Evolutionary conservation across 1,284 basidiomycete species (phyloP).

Genomic region (Porodaedalea pini): DNA sequence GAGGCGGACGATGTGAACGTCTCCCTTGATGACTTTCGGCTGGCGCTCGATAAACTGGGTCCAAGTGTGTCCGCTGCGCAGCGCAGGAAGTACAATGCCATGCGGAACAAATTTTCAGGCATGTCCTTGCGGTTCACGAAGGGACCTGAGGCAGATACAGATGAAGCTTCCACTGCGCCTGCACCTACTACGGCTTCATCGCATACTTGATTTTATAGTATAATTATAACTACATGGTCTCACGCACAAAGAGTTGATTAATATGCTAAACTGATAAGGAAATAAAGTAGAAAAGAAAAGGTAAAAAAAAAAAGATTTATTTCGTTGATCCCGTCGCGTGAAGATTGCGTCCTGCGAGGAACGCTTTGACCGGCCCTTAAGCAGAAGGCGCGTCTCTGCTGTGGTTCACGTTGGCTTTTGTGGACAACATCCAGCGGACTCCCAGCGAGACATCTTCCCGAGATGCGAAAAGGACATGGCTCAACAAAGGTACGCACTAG

Average conservation of each 20-base stretch:
- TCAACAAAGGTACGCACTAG: constrained; percentile 41
- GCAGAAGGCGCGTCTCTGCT: neutral
- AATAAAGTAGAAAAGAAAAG: neutral
- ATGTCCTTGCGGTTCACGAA: constrained; percentile 45
- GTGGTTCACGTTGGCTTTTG: constrained; percentile 22
- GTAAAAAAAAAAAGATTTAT: too few species aligned
- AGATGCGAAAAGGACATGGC: constrained; percentile 23
- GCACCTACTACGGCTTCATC: neutral
- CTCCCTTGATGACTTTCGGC: constrained; percentile 60
- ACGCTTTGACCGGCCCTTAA: constrained; percentile 30
- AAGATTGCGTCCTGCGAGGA: constrained; percentile 20
- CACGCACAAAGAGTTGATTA: too few species aligned
- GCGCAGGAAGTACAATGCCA: constrained; percentile 75
- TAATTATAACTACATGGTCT: neutral
- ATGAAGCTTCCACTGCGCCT: constrained; percentile 19
- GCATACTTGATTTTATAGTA: neutral
- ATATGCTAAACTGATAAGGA: too few species aligned
- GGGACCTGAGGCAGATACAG: constrained; percentile 31
- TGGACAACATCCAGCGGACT: constrained; percentile 28
- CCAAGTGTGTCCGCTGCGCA: constrained; percentile 85
- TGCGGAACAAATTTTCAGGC: constrained; percentile 81
- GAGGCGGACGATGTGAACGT: constrained; percentile 34
- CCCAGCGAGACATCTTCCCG: neutral
- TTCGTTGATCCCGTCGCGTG: too few species aligned
- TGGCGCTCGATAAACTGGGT: constrained; percentile 78